Conservation (phyloP, 2,329 filamentous ascomycete species). For the Juglanconis sp. region DNA sequence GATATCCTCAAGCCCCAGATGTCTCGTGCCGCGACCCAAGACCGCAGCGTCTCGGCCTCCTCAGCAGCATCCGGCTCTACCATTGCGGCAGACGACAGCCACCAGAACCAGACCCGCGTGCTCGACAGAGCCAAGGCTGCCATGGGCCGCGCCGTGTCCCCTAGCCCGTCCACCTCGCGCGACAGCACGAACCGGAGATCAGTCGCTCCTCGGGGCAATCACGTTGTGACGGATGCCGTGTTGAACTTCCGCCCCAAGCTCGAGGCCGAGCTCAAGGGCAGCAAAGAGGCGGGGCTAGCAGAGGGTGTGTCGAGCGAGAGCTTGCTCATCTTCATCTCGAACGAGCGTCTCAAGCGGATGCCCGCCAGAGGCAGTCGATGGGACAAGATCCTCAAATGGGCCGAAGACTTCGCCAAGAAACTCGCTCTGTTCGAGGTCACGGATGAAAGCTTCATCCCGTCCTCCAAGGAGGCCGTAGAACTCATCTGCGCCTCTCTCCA, state of each 20-base stretch:
- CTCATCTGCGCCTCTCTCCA: conserved; percentile 17
- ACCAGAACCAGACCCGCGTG: conserved; percentile 10
- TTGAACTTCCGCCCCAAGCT: conserved; percentile 15
- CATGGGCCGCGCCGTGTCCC: conserved; percentile 12
- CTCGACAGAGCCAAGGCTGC: conserved; percentile 17
- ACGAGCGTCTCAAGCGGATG: conserved; percentile 19
- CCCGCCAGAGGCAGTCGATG: conserved; percentile 18
- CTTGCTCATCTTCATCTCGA: conserved; percentile 15
- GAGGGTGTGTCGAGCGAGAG: conserved; percentile 19
- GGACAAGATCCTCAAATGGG: conserved; percentile 20
- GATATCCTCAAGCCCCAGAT: conserved; percentile 16
- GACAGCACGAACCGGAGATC: conserved; percentile 10
- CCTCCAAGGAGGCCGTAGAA: conserved; percentile 19
- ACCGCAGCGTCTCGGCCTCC: conserved; percentile 15
- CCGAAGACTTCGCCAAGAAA: conserved; percentile 19
- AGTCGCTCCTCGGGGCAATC: conserved; percentile 16
- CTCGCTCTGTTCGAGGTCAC: conserved; percentile 18
- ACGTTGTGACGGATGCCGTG: conserved; percentile 18
- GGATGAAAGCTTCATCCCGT: conserved; percentile 17
- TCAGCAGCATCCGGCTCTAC: conserved; percentile 16
- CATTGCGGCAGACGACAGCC: conserved; percentile 16
- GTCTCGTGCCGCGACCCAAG: conserved; percentile 13
- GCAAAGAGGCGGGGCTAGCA: conserved; percentile 12
- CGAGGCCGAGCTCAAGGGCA: conserved; percentile 17
- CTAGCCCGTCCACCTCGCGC: conserved; percentile 12